Base-by-base conservation (phyloP, 345 rosid genomes). In the Aquilaria yunnanensis region DNA sequence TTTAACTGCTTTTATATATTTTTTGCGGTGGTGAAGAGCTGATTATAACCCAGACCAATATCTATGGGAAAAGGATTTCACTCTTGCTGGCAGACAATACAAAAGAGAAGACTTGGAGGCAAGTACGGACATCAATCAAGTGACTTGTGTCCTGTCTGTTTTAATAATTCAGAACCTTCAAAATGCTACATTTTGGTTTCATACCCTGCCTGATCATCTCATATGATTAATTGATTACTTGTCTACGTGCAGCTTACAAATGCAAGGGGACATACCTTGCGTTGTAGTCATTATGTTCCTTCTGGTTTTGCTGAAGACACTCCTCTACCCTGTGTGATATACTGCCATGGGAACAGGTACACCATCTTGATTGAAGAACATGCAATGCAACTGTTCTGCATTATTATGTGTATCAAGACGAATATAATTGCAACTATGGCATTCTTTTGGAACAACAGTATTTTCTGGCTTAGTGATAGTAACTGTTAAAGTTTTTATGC, bases 301-400 rank as follows among this genome's bases (percentile, higher is more conserved):
- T 81, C 95, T 54, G 68, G 85, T 64, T 79, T 80, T 43, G 77
- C 75, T 7, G 84, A 78, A 63, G 89, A 80, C 47, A 83, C 77
- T 69, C 91, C 92, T 57, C 90, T 94, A 37, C 97, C 99, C 11
- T 94, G 97, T 76, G 97, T 94, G 47, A 83, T 94, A 67, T 94
- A 94, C 76, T 94, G 97, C 73, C 99, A 90, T 71, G 99, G 99
- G 54, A 94, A 94, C 79, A 90, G 99, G 97, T 87, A 74, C 33
- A 51, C 32, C 14, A 32, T 59, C 32, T 29, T 52, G 43, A 37
- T 2, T 37, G 7, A 37, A 37, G 43, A 37, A 37, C 7, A 37
- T 37, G 43, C 43, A 37, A 7, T 37, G 43, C 7, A 37, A 23
- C 43, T 7, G 5, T 37, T 37, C 43, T 37, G 7, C 5, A 3